These are phyloP conservation scores for Elsinoe australis DNA, from an alignment of 2,329 filamentous ascomycete genomes.

Conservation along the genomic window DNA sequence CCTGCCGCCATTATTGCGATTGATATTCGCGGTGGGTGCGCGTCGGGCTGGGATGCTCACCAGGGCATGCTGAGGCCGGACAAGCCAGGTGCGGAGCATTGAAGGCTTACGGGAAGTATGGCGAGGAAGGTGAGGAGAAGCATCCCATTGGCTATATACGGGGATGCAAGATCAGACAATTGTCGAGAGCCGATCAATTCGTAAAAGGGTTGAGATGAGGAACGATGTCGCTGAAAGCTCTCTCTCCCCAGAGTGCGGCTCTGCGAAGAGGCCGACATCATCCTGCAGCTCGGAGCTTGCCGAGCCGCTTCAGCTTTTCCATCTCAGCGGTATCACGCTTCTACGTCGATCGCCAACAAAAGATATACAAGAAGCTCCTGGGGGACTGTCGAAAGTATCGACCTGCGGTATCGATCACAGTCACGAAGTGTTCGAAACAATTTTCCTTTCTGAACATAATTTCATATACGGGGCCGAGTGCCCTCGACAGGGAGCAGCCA, in stretches of 20 bases:
- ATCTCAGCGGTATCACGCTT: not conserved
- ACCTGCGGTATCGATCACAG: no score
- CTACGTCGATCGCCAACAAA: no score
- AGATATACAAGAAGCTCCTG: no score
- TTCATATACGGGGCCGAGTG: not conserved
- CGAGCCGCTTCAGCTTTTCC: conserved; percentile 6
- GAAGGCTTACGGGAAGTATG: conserved; percentile 15
- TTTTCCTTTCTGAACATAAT: not conserved
- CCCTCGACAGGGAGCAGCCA: conserved; percentile 6
- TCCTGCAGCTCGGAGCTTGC: not conserved
- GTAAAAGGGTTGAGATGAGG: no score
- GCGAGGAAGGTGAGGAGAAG: conserved; percentile 9
- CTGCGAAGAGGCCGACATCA: not conserved
- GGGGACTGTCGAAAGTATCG: no score
- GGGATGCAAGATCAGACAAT: no score
- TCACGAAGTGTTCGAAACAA: not conserved
- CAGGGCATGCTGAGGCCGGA: conserved; percentile 35
- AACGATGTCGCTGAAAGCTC: not conserved
- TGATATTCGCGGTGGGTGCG: conserved; percentile 40
- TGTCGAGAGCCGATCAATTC: no score
- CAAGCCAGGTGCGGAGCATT: conserved; percentile 18
- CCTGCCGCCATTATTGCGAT: conserved; percentile 16
- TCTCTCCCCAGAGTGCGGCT: conserved; percentile 1
- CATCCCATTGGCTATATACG: conserved; percentile 5
- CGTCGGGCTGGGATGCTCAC: conserved; percentile 45